Base-by-base conservation (phyloP, 192 early-diverging fungal species). In the Lobosporangium transversale region DNA sequence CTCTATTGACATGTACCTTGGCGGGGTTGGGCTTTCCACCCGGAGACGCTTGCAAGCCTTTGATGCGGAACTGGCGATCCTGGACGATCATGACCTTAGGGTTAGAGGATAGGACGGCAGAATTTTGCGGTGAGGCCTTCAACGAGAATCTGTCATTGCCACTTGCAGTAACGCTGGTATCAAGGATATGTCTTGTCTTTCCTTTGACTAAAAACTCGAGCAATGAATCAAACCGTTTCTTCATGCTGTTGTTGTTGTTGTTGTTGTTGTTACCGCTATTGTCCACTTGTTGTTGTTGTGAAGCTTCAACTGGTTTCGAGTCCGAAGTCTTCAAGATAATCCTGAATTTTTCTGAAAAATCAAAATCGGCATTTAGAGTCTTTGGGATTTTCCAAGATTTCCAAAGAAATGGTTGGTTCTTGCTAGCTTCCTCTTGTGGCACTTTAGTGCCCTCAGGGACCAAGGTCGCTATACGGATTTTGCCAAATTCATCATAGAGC, bases 331-430 rank as follows among this genome's bases (percentile, higher is more conserved):
- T 74, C 6, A 74, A 36, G 17, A 74, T 27, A 3, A 74, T 44
- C 8, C 70, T 51, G 24, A 74, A 74, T 36, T 55, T 65, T 17
- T 74, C 70, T 6, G 70, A 74, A 36, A 74, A 74, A 7, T 74
- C 62, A 44, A 74, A 74, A 0, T 60, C 62, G 2, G 62, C 8
- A 17, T 24, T 21, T 11, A 74, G 62, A 1, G 48, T 54, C 42
- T 47, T 53, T 1, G 70, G 70, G n/a, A 74, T 32, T 18, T 17
- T 37, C 70, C 70, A 74, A 0, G 56, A 40, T 57, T 74, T 74
- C 70, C 70, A 74, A 36, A 74, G 18, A 29, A 74, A 74, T 0
- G 70, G 70, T 15, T 56, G 21, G 36, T 66, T 40, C 53, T 61
- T 66, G 40, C 36, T 50, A 4, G 63, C 63, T 0, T 31, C 31